A percentile compares a stretch with the other conserved stretches of the same genome.
Conservation (phyloP, 768 basidiomycete genomes). For the Rhodotorula taiwanensis region DNA sequence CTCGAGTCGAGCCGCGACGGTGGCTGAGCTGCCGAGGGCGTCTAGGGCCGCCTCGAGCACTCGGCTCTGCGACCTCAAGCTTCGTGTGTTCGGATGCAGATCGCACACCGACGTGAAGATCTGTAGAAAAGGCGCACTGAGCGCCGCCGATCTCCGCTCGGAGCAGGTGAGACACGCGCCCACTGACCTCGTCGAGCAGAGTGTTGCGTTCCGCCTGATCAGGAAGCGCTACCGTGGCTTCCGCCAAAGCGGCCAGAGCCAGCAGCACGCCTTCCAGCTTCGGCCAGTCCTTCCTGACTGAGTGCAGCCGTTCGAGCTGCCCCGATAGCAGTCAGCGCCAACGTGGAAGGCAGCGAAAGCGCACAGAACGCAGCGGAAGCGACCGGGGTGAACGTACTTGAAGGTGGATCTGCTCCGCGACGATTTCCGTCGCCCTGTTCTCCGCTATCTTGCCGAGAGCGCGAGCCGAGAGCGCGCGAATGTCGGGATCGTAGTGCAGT, state of each 20-base stretch:
- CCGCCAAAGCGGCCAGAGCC: conserved; percentile 64
- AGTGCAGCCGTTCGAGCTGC: conserved; percentile 36
- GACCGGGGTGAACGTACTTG: conserved; percentile 49
- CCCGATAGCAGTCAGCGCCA: not conserved
- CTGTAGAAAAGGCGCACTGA: too few species aligned
- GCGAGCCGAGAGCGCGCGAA: conserved; percentile 70
- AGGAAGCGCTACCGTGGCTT: conserved; percentile 49
- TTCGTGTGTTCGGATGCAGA: conserved; percentile 42
- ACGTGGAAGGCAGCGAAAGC: too few species aligned
- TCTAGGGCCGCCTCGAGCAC: conserved; percentile 20
- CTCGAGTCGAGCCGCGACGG: conserved; percentile 50
- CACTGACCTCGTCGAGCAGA: conserved; percentile 49
- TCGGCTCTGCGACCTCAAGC: conserved; percentile 53
- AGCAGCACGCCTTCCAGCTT: conserved; percentile 78
- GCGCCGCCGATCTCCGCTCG: too few species aligned
- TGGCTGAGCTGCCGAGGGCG: conserved; percentile 44
- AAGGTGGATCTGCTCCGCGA: conserved; percentile 48
- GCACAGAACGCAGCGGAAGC: not conserved
- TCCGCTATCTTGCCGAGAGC: conserved; percentile 65
- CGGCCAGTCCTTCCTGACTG: conserved; percentile 58
- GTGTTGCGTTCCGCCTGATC: conserved; percentile 40
- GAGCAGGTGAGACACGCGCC: too few species aligned
- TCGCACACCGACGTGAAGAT: conserved; percentile 49
- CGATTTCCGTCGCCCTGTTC: conserved; percentile 51
- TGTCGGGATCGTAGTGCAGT: conserved; percentile 78